Conservation (phyloP, 2,329 filamentous ascomycete genomes). For the Xylariaceae sp. region DNA sequence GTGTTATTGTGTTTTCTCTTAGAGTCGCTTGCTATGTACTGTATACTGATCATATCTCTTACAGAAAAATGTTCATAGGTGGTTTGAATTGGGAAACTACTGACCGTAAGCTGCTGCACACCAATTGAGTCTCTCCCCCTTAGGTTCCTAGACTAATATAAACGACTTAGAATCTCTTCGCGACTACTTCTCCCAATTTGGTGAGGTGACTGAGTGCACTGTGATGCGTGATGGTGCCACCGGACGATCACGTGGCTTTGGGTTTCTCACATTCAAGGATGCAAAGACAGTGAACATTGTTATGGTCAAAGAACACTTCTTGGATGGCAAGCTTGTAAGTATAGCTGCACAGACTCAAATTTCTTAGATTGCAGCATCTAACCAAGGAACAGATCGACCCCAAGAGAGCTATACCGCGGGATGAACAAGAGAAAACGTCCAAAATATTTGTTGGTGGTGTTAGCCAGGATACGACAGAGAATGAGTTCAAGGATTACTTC, state of each 20-base stretch:
- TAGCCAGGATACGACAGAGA: constrained; percentile 92
- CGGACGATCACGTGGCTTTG: constrained; percentile 90
- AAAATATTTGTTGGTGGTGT: constrained; percentile 99
- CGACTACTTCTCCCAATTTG: constrained; percentile 96
- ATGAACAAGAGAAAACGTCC: constrained; percentile 96
- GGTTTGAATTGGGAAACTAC: constrained; percentile 99
- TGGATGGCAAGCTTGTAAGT: constrained; percentile 96
- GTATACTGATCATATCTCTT: constrained; percentile 21
- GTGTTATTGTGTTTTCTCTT: no score
- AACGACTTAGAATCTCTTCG: constrained; percentile 74
- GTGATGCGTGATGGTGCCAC: constrained; percentile 98
- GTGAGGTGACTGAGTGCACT: constrained; percentile 94
- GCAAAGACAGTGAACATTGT: constrained; percentile 97
- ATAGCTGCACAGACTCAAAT: not conserved
- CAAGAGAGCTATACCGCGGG: constrained; percentile 92
- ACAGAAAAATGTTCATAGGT: constrained; percentile 99
- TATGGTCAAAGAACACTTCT: constrained; percentile 98
- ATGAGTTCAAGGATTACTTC: constrained; percentile 96
- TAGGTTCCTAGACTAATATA: constrained; percentile 13
- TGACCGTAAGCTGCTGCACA: constrained; percentile 65
- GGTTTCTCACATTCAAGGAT: constrained; percentile 96
- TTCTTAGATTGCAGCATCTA: constrained; percentile 10
- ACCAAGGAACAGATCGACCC: constrained; percentile 73
- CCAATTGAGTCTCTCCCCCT: constrained; percentile 1
- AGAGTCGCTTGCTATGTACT: constrained; percentile 4